Conservation (phyloP, 768 basidiomycete species). For the Lactarius vividus region DNA sequence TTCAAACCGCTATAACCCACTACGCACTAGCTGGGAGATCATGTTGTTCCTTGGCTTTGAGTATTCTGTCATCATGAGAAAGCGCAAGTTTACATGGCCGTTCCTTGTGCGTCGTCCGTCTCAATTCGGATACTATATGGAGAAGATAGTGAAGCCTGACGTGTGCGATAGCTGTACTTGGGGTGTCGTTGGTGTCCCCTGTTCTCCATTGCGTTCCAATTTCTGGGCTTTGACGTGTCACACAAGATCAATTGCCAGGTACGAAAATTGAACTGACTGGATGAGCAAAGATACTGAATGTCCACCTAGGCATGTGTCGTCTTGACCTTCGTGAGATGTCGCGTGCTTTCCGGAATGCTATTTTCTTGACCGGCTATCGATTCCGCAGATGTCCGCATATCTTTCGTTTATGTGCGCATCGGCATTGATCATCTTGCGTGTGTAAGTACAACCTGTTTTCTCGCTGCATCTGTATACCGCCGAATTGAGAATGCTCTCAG, state of each 20-base stretch:
- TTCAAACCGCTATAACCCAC: not conserved
- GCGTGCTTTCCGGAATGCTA: not conserved
- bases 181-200: constrained; percentile 21
- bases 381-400: constrained; percentile 9
- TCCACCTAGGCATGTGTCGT: constrained; percentile 11
- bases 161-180: constrained; percentile 11
- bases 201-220: not conserved
- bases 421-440: constrained; percentile 16
- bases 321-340: constrained; percentile 13
- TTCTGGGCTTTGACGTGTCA: not conserved
- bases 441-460: constrained; percentile 4
- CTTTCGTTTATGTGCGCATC: constrained; percentile 19
- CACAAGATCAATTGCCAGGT: constrained; percentile 12
- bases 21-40: constrained; percentile 18
- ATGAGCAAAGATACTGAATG: not conserved
- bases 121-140: not conserved
- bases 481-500: not conserved
- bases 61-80: constrained; percentile 7
- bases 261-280: not conserved
- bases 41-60: constrained; percentile 14
- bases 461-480: not conserved
- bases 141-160: not conserved
- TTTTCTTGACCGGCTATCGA: not conserved
- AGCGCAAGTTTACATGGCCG: constrained; percentile 17
- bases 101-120: constrained; percentile 13